A percentile compares a stretch with the other conserved stretches of the same genome.
These are phyloP conservation scores for Crucibulum cyathiforme DNA, from an alignment of 1,284 basidiomycete species.

Conservation along the genomic window DNA sequence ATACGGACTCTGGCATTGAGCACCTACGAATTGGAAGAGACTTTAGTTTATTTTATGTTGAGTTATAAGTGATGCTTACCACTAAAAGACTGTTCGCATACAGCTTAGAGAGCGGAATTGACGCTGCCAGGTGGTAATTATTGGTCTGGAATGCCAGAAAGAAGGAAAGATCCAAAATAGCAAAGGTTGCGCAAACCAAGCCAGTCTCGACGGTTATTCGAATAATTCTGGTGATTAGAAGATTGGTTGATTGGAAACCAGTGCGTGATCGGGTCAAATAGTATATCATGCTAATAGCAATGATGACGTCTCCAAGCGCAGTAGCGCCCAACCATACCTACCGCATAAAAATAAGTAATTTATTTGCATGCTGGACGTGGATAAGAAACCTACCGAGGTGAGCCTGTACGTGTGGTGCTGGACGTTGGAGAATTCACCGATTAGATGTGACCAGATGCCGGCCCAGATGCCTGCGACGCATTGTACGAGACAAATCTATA, in stretches of 20 bases:
- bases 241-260: slow-evolving; percentile 20
- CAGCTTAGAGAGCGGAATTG: slow-evolving; percentile 37
- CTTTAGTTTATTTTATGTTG: not conserved
- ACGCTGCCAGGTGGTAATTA: slow-evolving; percentile 34
- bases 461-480: slow-evolving; percentile 12
- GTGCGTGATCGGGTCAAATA: slow-evolving; percentile 21
- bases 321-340: slow-evolving; percentile 33
- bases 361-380: not conserved
- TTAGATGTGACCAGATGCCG: slow-evolving; percentile 8
- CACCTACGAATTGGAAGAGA: not conserved
- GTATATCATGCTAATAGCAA: slow-evolving; percentile 29
- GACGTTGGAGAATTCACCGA: slow-evolving; percentile 17
- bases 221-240: slow-evolving; percentile 19
- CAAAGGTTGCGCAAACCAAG: slow-evolving; percentile 30
- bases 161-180: slow-evolving; percentile 32
- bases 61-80: not conserved
- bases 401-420: slow-evolving; percentile 1
- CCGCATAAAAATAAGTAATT: not conserved
- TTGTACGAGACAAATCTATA: slow-evolving; percentile 19
- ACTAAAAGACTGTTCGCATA: slow-evolving; percentile 41
- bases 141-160: slow-evolving; percentile 32
- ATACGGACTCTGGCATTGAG: slow-evolving; percentile 3
- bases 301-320: slow-evolving; percentile 32
- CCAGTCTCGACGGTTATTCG: slow-evolving; percentile 37
- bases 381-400: slow-evolving; percentile 2